Base-by-base conservation (phyloP, 1,284 basidiomycete species). In the Coniferiporia weirii region DNA sequence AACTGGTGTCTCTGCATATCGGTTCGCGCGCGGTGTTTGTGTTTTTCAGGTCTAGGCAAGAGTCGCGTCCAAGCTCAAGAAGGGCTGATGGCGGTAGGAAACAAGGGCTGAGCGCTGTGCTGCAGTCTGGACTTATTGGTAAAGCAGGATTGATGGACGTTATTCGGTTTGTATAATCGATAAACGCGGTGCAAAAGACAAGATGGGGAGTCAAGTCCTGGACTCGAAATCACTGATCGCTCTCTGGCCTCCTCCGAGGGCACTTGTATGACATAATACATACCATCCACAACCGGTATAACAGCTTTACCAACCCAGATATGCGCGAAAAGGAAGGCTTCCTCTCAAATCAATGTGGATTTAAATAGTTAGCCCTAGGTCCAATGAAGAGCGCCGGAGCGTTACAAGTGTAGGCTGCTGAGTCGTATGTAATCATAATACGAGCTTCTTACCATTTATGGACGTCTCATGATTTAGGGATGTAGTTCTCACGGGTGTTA, bases 1-100 rank as follows among this genome's bases (percentile, higher is more conserved):
- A 92, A 91, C 44, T 80, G 83, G 69, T 89, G 86, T 65, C 86
- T 76, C 68, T 85, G 83, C 80, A 76, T 74, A 19, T 5, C 27
- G 40, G 46, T 55, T 55, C 32, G 22, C 36, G 47, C 32, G 27
- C 10, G n/a, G 32, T 35, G n/a, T 13, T 34, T 17, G 50, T 32
- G 22, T 35, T 6, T 35, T 27, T 35, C 50, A 27, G 19, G 17
- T 32, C 7, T 4, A 36, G n/a, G 1, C 12, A 17, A 44, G 10
- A 13, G 35, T 45, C 6, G 49, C 15, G 55, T 20, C 19, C 20
- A 56, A 49, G 40, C 4, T 12, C 32, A 57, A 57, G 49, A 51
- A 22, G 17, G 20, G 38, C 9, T 15, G 38, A 40, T 40, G 38
- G 38, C 38, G 38, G 38, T 9, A 10, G 38, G 9, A 40, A 40